Conservation (phyloP, 2,329 filamentous ascomycete species). For the Epichloe aotearoae region DNA sequence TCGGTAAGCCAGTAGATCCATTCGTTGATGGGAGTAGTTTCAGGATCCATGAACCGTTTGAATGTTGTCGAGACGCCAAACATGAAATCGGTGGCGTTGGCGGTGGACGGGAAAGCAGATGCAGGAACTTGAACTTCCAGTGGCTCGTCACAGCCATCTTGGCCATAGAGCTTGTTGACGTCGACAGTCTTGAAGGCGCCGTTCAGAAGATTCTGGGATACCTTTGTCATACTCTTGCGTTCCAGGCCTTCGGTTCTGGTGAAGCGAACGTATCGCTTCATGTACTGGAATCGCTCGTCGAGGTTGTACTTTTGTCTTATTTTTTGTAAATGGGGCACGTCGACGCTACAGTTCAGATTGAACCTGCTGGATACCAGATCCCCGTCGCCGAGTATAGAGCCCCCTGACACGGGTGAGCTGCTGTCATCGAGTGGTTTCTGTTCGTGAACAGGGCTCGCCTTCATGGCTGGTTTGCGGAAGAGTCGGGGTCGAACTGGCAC, state of each 20-base stretch:
- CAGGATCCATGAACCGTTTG: conserved; percentile 36
- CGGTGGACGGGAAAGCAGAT: conserved; percentile 35
- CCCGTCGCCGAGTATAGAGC: conserved; percentile 7
- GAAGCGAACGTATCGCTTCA: conserved; percentile 41
- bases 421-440: conserved; percentile 18
- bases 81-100: conserved; percentile 43
- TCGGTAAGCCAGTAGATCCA: conserved; percentile 50
- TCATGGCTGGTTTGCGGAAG: conserved; percentile 20
- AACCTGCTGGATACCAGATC: conserved; percentile 12
- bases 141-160: conserved; percentile 33
- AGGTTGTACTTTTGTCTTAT: conserved; percentile 35
- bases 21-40: conserved; percentile 40
- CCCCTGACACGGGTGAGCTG: conserved; percentile 9
- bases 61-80: conserved; percentile 48
- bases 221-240: conserved; percentile 37
- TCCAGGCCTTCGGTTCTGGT: conserved; percentile 32
- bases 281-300: conserved; percentile 39
- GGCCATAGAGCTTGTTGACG: conserved; percentile 26
- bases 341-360: conserved; percentile 36
- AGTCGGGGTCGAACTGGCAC: conserved; percentile 28
- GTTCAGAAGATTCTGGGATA: conserved; percentile 34
- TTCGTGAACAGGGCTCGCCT: conserved; percentile 14
- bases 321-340: conserved; percentile 30
- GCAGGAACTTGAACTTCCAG: conserved; percentile 37
- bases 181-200: conserved; percentile 36